Percentiles rank a stretch among this genome's conserved stretches.
phyloP scores from a whole-genome alignment of 164 flowering plant genomes.

The Hamamelis virginiana region DNA sequence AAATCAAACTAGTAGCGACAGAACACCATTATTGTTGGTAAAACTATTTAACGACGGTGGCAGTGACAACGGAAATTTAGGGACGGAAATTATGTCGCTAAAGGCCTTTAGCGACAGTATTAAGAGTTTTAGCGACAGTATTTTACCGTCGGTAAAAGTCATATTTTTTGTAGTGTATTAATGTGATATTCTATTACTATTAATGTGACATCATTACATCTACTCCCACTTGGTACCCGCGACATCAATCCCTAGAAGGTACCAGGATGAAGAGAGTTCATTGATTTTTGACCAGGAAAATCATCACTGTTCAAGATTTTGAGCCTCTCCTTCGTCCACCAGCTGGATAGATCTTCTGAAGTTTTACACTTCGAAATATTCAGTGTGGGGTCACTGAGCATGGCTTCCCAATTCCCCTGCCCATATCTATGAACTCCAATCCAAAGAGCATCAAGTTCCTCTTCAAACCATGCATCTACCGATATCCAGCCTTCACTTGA shows the following conservation, averaged over 20 bases:
- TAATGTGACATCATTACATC: neutral
- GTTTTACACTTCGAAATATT: neutral
- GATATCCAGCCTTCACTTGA: neutral
- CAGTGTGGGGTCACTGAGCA: neutral
- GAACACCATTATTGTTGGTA: too few relatives aligned
- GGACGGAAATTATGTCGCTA: too few relatives aligned
- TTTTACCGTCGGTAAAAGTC: too few relatives aligned
- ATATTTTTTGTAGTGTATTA: too few relatives aligned
- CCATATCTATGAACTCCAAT: constrained; percentile 3
- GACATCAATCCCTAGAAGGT: neutral
- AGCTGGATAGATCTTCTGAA: neutral
- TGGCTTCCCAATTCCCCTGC: neutral
- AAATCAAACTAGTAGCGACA: too few relatives aligned
- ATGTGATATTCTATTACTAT: too few relatives aligned
- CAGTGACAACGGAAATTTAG: too few relatives aligned
- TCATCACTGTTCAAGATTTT: neutral
- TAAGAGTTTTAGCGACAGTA: too few relatives aligned
- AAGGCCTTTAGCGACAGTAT: too few relatives aligned
- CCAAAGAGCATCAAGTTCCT: constrained; percentile 3
- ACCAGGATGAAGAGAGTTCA: neutral
- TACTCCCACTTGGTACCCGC: neutral
- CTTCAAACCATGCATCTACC: neutral
- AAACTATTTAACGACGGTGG: too few relatives aligned
- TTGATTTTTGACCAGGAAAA: neutral
- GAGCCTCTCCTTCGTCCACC: neutral